Conservation (phyloP, 2,329 filamentous ascomycete species). For the Colletotrichum karsti region DNA sequence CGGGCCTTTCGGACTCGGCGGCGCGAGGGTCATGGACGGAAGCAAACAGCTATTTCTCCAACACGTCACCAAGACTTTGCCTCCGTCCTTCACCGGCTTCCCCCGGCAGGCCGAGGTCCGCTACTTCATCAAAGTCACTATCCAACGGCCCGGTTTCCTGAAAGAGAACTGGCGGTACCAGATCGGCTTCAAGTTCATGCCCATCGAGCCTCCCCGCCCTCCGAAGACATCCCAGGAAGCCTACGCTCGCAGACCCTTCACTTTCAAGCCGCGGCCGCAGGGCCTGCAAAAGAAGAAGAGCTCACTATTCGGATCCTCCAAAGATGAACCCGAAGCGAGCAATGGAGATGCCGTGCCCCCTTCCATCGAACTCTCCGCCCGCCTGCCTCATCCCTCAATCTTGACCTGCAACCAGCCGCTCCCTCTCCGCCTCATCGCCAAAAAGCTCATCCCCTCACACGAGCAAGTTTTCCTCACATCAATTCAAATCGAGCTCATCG, state of each 20-base stretch:
- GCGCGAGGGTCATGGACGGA: slow-evolving; percentile 70
- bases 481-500: slow-evolving; percentile 83
- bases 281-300: slow-evolving; percentile 58
- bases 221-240: slow-evolving; percentile 76
- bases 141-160: slow-evolving; percentile 87
- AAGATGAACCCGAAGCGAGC: slow-evolving; percentile 30
- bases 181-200: slow-evolving; percentile 83
- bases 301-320: slow-evolving; percentile 63
- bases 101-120: slow-evolving; percentile 88
- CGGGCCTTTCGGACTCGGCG: slow-evolving; percentile 57
- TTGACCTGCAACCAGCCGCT: slow-evolving; percentile 89
- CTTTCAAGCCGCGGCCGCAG: slow-evolving; percentile 56
- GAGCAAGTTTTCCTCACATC: slow-evolving; percentile 80
- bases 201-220: slow-evolving; percentile 87
- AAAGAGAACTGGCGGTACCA: slow-evolving; percentile 85
- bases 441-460: slow-evolving; percentile 74
- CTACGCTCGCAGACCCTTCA: slow-evolving; percentile 79
- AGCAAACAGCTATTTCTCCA: slow-evolving; percentile 67
- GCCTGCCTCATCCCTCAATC: slow-evolving; percentile 86
- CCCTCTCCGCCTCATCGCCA: slow-evolving; percentile 81
- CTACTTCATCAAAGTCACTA: slow-evolving; percentile 96
- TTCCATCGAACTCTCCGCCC: slow-evolving; percentile 78
- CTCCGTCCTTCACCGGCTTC: slow-evolving; percentile 88
- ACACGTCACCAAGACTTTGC: slow-evolving; percentile 87
- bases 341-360: slow-evolving; percentile 56